phyloP scores from a whole-genome alignment of 345 rosid species.

The Psidium guajava region DNA sequence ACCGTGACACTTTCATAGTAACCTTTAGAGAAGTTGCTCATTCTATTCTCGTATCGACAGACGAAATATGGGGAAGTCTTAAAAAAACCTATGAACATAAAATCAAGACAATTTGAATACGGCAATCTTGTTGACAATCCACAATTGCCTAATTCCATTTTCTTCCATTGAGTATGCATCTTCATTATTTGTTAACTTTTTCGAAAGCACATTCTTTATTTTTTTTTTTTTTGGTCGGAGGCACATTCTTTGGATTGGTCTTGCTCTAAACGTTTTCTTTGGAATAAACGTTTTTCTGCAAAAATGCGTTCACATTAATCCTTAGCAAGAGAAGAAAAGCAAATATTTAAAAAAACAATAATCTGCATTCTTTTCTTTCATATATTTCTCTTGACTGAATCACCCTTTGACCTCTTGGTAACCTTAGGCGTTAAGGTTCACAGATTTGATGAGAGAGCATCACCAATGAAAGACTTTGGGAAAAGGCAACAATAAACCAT shows the following conservation, averaged over 20 bases:
- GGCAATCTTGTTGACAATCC: neutral
- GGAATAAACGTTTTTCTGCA: neutral
- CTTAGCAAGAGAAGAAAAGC: neutral
- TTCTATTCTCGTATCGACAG: neutral
- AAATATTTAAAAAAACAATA: neutral
- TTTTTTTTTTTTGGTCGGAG: neutral
- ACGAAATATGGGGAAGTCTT: neutral
- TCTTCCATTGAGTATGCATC: neutral
- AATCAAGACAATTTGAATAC: neutral
- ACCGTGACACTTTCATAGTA: fast-evolving
- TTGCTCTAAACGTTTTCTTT: neutral
- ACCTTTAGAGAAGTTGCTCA: neutral
- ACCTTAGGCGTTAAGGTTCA: neutral
- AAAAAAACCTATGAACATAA: neutral
- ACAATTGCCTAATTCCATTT: neutral
- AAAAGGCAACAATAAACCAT: neutral
- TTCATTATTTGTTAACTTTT: neutral
- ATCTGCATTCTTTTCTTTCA: neutral
- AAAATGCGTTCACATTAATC: neutral
- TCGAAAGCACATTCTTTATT: neutral
- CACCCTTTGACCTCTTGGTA: neutral
- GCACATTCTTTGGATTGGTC: neutral
- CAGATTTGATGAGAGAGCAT: neutral
- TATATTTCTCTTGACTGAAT: neutral
- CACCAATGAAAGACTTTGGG: neutral